Conservation (phyloP, 768 basidiomycete genomes). For the Auricularia heimuer region DNA sequence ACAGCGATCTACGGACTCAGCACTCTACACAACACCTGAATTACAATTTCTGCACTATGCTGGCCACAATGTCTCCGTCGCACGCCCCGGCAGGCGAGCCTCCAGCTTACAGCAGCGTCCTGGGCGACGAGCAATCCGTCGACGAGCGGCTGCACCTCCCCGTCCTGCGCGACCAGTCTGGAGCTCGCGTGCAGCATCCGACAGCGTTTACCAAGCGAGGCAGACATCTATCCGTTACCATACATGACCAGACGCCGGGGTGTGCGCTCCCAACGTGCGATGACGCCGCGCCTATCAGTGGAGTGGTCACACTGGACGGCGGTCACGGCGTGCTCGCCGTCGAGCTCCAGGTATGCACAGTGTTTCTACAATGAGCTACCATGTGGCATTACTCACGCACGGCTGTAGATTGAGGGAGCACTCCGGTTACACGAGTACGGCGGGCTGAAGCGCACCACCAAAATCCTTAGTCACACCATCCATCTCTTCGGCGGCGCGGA, state of each 20-base stretch:
- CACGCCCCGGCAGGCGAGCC: too few species aligned
- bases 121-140: too few species aligned
- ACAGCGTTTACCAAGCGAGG: too few species aligned
- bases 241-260: not conserved
- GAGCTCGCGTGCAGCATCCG: too few species aligned
- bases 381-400: not conserved
- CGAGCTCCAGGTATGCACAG: not conserved
- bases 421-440: not conserved
- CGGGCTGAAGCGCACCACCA: slow-evolving; percentile 1
- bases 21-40: too few species aligned
- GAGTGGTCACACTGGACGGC: not conserved
- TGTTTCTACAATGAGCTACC: not conserved
- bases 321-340: not conserved
- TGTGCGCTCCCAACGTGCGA: not conserved
- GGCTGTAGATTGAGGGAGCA: not conserved
- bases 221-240: not conserved
- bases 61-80: too few species aligned
- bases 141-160: too few species aligned
- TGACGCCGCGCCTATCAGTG: not conserved
- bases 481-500: not conserved
- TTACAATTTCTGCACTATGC: too few species aligned
- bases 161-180: too few species aligned
- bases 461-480: not conserved
- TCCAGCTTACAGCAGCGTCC: too few species aligned
- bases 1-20: too few species aligned